These are phyloP conservation scores for Debaryomyces sp. DNA, from an alignment of 1,139 yeast genomes.

Conservation along the genomic window DNA sequence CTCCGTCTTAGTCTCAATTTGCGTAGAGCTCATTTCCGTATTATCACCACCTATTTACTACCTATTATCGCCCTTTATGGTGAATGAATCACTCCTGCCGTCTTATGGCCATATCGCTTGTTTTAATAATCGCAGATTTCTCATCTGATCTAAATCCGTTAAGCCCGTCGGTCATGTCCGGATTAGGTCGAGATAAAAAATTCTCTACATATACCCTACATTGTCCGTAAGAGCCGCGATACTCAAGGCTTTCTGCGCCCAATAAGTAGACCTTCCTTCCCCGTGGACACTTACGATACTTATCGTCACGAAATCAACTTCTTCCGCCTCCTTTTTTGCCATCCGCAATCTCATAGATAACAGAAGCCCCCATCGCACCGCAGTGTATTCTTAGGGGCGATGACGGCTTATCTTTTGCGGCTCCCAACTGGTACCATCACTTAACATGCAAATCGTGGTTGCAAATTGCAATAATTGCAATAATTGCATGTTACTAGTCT, in stretches of 20 bases:
- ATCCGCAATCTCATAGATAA: not conserved
- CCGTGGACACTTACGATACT: not conserved
- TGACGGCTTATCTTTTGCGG: not conserved
- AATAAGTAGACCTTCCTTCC: not conserved
- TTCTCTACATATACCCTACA: not conserved
- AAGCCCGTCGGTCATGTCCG: slow-evolving; percentile 4
- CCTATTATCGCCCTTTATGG: not conserved
- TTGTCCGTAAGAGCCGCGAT: not conserved
- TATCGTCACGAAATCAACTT: not conserved
- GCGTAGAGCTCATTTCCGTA: not conserved
- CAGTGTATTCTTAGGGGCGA: not conserved
- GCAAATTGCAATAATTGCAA: not conserved
- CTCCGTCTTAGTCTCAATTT: not conserved
- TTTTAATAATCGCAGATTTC: not conserved
- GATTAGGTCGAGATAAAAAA: not conserved
- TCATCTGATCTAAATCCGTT: not conserved
- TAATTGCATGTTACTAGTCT: not conserved
- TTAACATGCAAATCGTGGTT: not conserved
- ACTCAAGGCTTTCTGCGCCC: not conserved
- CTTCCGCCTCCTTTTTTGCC: not conserved
- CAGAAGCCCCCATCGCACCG: not conserved
- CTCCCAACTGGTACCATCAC: not conserved
- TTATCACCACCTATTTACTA: not conserved
- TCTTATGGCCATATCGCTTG: not conserved
- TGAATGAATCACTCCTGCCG: not conserved